A percentile compares a stretch with the other conserved stretches of the same genome.
Evolutionary conservation across 1,284 basidiomycete genomes (phyloP).

Genomic region (Heimioporus retisporus): DNA sequence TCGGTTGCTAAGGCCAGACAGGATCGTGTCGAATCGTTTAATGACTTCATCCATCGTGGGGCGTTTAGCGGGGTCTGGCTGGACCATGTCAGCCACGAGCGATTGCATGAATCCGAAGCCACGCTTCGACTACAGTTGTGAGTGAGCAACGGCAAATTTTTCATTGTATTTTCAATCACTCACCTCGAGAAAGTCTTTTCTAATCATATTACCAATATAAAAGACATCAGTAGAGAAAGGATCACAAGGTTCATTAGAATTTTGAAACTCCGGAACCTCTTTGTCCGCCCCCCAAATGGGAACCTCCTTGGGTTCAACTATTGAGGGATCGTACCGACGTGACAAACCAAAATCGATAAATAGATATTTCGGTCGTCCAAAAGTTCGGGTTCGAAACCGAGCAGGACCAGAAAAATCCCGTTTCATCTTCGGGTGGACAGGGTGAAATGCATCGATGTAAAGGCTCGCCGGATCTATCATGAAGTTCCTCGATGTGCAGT

Average conservation of each 20-base stretch:
- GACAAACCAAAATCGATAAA: conserved; percentile 30
- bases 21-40: conserved; percentile 33
- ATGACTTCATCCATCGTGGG: conserved; percentile 47
- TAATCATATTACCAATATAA: too few species aligned
- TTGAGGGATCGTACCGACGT: conserved; percentile 29
- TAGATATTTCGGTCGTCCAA: conserved; percentile 17
- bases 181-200: too few species aligned
- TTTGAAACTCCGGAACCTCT: too few species aligned
- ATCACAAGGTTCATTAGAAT: too few species aligned
- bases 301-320: conserved; percentile 31
- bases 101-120: conserved; percentile 3
- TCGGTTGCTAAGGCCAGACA: conserved; percentile 13
- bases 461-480: conserved; percentile 46
- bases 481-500: conserved; percentile 40
- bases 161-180: too few species aligned
- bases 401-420: conserved; percentile 32
- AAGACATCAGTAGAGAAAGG: too few species aligned
- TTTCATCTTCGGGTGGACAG: conserved; percentile 17
- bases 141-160: too few species aligned
- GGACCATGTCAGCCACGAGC: conserved; percentile 43
- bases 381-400: conserved; percentile 22
- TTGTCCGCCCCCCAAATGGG: conserved; percentile 26
- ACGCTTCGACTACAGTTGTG: too few species aligned
- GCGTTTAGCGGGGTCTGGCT: conserved; percentile 38
- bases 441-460: conserved; percentile 41